Percentiles rank a stretch among this genome's conserved stretches.
Evolutionary conservation across 2,329 filamentous ascomycete species (phyloP).

Genomic region (Pseudopyricularia cyperi): DNA sequence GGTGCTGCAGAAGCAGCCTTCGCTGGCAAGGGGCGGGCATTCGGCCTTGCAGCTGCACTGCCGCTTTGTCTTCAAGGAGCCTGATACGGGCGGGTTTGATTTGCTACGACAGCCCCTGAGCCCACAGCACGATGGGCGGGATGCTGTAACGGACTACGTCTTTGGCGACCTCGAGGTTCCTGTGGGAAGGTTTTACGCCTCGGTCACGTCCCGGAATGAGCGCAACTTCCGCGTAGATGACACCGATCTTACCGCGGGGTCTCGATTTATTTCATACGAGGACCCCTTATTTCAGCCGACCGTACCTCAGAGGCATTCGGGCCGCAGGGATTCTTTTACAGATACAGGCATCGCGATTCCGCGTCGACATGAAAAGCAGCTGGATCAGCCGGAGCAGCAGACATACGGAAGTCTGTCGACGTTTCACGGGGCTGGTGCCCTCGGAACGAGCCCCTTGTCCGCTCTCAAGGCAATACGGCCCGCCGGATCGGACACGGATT

Average conservation of each 20-base stretch:
- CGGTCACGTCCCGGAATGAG: conserved; percentile 74
- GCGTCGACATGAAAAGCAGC: conserved; percentile 33
- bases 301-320: conserved; percentile 39
- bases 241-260: conserved; percentile 80
- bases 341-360: conserved; percentile 54
- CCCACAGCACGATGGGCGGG: conserved; percentile 38
- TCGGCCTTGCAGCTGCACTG: conserved; percentile 62
- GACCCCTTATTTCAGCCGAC: conserved; percentile 79
- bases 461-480: conserved; percentile 59
- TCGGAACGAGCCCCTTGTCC: conserved; percentile 77
- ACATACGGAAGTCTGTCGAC: conserved; percentile 85
- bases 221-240: conserved; percentile 88
- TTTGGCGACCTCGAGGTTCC: conserved; percentile 81
- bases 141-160: conserved; percentile 60
- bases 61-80: conserved; percentile 56
- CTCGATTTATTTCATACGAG: conserved; percentile 83
- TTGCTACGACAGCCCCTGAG: conserved; percentile 53
- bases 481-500: conserved; percentile 48
- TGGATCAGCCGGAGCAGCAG: conserved; percentile 39
- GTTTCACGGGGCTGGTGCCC: conserved; percentile 66
- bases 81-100: conserved; percentile 46
- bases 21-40: conserved; percentile 57
- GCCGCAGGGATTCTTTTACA: conserved; percentile 20
- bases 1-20: conserved; percentile 62
- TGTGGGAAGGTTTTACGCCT: conserved; percentile 68